phyloP scores from a whole-genome alignment of 768 basidiomycete species.

The Boletus tylopilopsis region DNA sequence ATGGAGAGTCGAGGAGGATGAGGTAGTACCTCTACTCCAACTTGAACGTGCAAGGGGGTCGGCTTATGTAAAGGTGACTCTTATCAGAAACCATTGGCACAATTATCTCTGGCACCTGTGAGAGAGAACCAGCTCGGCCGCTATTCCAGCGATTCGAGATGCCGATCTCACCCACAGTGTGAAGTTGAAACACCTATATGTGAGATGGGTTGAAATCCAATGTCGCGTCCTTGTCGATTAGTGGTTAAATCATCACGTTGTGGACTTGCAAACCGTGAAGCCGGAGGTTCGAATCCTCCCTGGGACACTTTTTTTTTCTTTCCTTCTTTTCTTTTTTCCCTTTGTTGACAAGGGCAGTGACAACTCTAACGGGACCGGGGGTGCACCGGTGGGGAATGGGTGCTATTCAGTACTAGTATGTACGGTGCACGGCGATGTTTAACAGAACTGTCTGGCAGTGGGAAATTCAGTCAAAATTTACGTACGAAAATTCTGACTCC shows the following conservation, averaged over 20 bases:
- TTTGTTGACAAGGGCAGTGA: too few relatives aligned
- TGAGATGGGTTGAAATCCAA: too few relatives aligned
- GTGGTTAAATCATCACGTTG: slow-evolving; percentile 45
- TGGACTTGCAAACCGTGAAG: slow-evolving; percentile 36
- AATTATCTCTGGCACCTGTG: slow-evolving; percentile 12
- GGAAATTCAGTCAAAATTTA: slow-evolving; percentile 18
- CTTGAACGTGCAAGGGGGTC: too few relatives aligned
- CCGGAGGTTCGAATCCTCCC: slow-evolving; percentile 41
- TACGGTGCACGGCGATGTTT: too few relatives aligned
- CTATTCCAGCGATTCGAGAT: too few relatives aligned
- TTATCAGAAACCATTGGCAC: slow-evolving; percentile 19
- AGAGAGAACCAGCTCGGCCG: too few relatives aligned
- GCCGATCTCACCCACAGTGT: too few relatives aligned
- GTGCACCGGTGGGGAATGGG: too few relatives aligned
- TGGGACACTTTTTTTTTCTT: slow-evolving; percentile 20
- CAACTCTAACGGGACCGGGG: neutral
- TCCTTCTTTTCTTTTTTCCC: neutral
- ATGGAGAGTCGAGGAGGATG: neutral
- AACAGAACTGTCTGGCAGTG: too few relatives aligned
- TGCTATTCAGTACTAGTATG: too few relatives aligned
- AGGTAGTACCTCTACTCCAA: too few relatives aligned
- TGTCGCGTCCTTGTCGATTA: slow-evolving; percentile 38
- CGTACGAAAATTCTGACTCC: slow-evolving; percentile 26
- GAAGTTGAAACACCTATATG: too few relatives aligned
- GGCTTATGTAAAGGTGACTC: neutral